phyloP scores from a whole-genome alignment of 768 basidiomycete species.

The Macrolepiota albuminosa region DNA sequence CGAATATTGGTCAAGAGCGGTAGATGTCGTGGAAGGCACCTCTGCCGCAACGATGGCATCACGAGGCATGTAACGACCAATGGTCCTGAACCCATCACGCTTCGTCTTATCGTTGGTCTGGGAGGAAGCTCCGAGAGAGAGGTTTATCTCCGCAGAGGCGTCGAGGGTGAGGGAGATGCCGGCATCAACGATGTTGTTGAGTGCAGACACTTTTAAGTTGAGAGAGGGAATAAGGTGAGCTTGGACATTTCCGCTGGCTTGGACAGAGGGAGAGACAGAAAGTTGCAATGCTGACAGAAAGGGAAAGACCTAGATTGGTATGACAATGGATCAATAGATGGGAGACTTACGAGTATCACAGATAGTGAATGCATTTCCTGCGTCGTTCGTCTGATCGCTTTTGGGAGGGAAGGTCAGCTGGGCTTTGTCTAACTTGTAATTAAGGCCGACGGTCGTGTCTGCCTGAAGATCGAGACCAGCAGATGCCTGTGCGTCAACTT shows the following conservation, averaged over 20 bases:
- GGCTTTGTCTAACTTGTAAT: constrained; percentile 36
- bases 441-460: constrained; percentile 37
- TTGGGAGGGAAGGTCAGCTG: constrained; percentile 40
- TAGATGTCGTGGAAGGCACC: not conserved
- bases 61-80: constrained; percentile 6
- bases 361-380: constrained; percentile 26
- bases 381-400: constrained; percentile 13
- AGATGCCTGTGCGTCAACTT: constrained; percentile 32
- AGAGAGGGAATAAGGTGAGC: constrained; percentile 47
- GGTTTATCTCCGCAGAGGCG: constrained; percentile 26
- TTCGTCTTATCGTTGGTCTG: constrained; percentile 7
- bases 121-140: constrained; percentile 17
- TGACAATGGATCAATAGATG: not conserved
- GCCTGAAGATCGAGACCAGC: constrained; percentile 32
- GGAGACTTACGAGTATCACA: constrained; percentile 37
- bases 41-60: not conserved
- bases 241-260: constrained; percentile 34
- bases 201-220: constrained; percentile 39
- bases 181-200: constrained; percentile 30
- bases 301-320: not conserved
- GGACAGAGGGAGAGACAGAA: constrained; percentile 33
- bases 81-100: constrained; percentile 1
- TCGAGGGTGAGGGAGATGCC: constrained; percentile 39
- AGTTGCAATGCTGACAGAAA: constrained; percentile 32
- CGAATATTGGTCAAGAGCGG: not conserved